A percentile compares a stretch with the other conserved stretches of the same genome.
phyloP scores from a whole-genome alignment of 2,329 filamentous ascomycete genomes.

The Ilyonectria robusta region DNA sequence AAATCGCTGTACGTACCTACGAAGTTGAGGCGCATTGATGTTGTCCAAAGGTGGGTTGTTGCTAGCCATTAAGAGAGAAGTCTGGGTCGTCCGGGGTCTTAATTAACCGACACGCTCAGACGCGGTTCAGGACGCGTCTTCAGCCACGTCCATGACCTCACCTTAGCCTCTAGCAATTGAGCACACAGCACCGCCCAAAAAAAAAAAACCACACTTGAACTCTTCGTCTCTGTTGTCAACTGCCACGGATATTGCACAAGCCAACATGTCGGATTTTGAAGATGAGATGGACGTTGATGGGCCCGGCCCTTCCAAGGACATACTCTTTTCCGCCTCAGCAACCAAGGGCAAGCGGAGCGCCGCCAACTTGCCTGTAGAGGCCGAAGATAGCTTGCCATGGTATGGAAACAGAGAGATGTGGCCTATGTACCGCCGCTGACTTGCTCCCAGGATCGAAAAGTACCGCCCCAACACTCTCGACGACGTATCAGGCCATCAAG shows the following conservation, averaged over 20 bases:
- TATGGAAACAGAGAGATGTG: constrained; percentile 54
- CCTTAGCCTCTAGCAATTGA: constrained; percentile 27
- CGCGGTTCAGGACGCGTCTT: constrained; percentile 51
- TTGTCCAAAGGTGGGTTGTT: not conserved
- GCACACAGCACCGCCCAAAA: constrained; percentile 14
- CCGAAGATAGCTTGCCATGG: constrained; percentile 95
- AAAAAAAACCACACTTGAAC: not conserved
- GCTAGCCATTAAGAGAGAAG: too few relatives aligned
- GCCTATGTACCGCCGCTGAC: not conserved
- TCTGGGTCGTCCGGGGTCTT: constrained; percentile 37
- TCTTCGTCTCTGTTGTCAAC: not conserved
- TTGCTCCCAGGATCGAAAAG: constrained; percentile 85
- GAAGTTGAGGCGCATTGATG: not conserved
- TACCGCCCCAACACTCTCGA: constrained; percentile 90
- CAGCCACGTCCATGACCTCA: constrained; percentile 48
- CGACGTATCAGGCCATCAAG: constrained; percentile 96
- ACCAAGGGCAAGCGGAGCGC: constrained; percentile 92
- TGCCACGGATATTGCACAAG: not conserved
- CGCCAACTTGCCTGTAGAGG: constrained; percentile 93
- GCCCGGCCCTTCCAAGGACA: constrained; percentile 61
- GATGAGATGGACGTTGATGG: constrained; percentile 75
- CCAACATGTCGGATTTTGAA: constrained; percentile 71
- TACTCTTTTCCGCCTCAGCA: constrained; percentile 81
- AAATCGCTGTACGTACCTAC: too few relatives aligned
- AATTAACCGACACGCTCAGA: constrained; percentile 49